Evolutionary conservation across 257 asterid genomes (phyloP), one percentile per base, ranked within the genome.

Genomic region (Thymus mandschuricus): DNA sequence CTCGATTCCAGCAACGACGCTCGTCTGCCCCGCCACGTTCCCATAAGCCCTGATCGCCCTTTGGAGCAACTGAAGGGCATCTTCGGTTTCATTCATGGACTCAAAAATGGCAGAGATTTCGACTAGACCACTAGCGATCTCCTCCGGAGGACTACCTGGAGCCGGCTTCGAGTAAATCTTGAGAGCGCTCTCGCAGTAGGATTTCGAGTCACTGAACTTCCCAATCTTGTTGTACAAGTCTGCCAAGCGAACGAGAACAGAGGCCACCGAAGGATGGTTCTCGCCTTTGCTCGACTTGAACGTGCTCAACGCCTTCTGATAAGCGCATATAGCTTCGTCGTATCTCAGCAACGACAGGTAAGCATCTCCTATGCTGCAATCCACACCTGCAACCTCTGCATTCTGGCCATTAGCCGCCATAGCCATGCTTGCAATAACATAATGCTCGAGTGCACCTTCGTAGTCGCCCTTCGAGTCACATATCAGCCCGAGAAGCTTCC

Each of bases 401-500:
- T 81, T 82, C 65, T 80, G 93, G 29, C 95, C 92, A 6, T 60
- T 78, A 7, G 92, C 90, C 29, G 95, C 91, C 90, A 94, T 55
- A 5, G 97, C 87, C 87, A 86, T 84, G 80, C 99, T 85, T 45
- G 99, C 98, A 40, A 92, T 87, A 27, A 89, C 91, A 43, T 92
- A 92, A 60, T 92, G 97, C 81, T 95, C 97, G 7, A 95, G 97
- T 3, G 99, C 96, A 11, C 79, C 72, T 67, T 88, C 97, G 3
- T 87, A 85, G 44, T 95, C 87, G 12, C 96, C 96, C 72, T 85
- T 95, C 10, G 99, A 85, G 70, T 92, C 96, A 21, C 80, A 88
- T 10, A 92, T 88, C 3, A 92, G 92, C n/a, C 99, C 99, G 10
- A 95, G 58, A 1, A 95, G 87, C 73, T 96, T 80, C 81, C 98